These are phyloP conservation scores for Saprolegnia diclina DNA, from an alignment of 352 stramenopile genomes.

Conservation along the genomic window DNA sequence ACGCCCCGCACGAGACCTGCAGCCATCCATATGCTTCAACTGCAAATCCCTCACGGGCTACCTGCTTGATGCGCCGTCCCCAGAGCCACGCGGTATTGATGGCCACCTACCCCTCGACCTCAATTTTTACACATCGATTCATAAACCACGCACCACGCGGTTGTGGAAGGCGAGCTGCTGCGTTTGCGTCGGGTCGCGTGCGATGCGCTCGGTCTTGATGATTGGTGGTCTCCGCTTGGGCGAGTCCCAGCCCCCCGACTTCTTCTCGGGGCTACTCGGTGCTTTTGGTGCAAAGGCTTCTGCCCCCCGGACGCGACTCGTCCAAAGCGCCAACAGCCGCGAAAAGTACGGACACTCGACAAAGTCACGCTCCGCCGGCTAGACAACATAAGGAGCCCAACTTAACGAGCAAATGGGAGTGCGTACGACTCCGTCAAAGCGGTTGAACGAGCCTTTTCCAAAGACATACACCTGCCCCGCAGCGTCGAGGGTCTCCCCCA, in stretches of 20 bases:
- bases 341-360: conserved; percentile 73
- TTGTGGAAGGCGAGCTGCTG: conserved; percentile 36
- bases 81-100: conserved; percentile 65
- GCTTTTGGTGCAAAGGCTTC: conserved; percentile 2
- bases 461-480: conserved; percentile 77
- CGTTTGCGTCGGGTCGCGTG: conserved; percentile 18
- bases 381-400: neutral
- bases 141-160: conserved; percentile 31
- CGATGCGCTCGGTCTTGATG: conserved; percentile 35
- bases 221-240: conserved; percentile 4
- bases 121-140: neutral
- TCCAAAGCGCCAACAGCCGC: conserved; percentile 48
- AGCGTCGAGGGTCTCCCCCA: conserved; percentile 59
- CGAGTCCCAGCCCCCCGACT: neutral
- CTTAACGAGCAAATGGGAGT: neutral
- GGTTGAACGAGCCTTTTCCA: conserved; percentile 53
- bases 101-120: conserved; percentile 43
- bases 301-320: conserved; percentile 42
- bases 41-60: conserved; percentile 22
- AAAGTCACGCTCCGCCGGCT: conserved; percentile 38
- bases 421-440: conserved; percentile 50
- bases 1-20: conserved; percentile 34
- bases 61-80: conserved; percentile 53
- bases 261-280: neutral
- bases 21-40: neutral